A percentile compares a stretch with the other conserved stretches of the same genome.
Conservation (phyloP, 2,329 filamentous ascomycete genomes). For the Stagonosporopsis chrysanthemi region DNA sequence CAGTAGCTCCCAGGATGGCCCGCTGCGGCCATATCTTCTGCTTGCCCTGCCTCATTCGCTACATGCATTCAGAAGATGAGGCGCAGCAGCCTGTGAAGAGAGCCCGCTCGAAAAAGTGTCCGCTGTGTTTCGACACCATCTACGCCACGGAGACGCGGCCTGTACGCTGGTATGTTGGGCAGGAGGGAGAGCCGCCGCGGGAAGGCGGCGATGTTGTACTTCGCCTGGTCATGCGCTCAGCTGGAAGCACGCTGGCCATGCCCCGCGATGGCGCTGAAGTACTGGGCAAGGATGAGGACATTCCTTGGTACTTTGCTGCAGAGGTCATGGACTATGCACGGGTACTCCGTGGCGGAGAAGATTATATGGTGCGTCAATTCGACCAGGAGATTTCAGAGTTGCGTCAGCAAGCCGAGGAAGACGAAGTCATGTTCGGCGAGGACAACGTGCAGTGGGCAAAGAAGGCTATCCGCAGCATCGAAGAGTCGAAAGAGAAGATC, state of each 20-base stretch:
- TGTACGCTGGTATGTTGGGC: slow-evolving; percentile 88
- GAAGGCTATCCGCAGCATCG: slow-evolving; percentile 79
- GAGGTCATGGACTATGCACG: slow-evolving; percentile 94
- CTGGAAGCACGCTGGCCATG: slow-evolving; percentile 84
- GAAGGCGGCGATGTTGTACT: slow-evolving; percentile 91
- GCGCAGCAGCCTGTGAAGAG: slow-evolving; percentile 69
- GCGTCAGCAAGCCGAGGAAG: slow-evolving; percentile 79
- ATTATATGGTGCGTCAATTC: slow-evolving; percentile 85
- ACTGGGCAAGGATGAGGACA: slow-evolving; percentile 72
- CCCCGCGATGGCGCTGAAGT: slow-evolving; percentile 81
- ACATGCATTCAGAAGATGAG: slow-evolving; percentile 86
- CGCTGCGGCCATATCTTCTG: slow-evolving; percentile 98
- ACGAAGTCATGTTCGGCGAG: slow-evolving; percentile 90
- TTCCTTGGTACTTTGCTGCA: slow-evolving; percentile 94
- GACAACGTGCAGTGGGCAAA: slow-evolving; percentile 86
- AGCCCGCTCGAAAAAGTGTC: slow-evolving; percentile 90
- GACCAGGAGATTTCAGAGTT: slow-evolving; percentile 80
- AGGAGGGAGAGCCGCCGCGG: slow-evolving; percentile 80
- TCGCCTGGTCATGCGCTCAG: slow-evolving; percentile 80
- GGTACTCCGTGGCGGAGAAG: slow-evolving; percentile 91
- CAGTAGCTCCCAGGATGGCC: slow-evolving; percentile 94
- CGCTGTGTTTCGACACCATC: slow-evolving; percentile 93
- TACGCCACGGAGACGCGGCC: slow-evolving; percentile 89
- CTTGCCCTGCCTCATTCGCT: slow-evolving; percentile 88
- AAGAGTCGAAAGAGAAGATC: slow-evolving; percentile 77